Evolutionary conservation across 257 asterid species (phyloP).

Genomic region (Oldenlandia corymbosa): DNA sequence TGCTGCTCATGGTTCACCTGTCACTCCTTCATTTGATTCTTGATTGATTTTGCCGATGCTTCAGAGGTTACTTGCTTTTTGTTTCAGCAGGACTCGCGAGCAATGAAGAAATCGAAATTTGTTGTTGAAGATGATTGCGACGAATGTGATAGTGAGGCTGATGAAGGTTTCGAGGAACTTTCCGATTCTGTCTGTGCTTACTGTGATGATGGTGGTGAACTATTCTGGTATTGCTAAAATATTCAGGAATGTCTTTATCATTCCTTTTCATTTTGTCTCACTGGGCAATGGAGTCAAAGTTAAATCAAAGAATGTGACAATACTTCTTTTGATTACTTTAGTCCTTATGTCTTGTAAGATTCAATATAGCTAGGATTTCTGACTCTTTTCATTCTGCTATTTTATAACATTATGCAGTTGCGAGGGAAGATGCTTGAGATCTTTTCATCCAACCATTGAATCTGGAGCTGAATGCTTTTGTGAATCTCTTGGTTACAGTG

Average conservation of each 20-base stretch:
- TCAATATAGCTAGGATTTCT: conserved; percentile 3
- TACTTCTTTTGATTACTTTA: background rate
- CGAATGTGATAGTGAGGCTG: conserved; percentile 25
- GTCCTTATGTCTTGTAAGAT: background rate
- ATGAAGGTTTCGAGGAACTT: conserved; percentile 24
- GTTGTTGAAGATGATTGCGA: conserved; percentile 24
- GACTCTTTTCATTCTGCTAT: conserved; percentile 15
- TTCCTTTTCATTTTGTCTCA: conserved; percentile 19
- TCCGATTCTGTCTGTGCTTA: conserved; percentile 55
- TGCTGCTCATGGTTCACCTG: background rate
- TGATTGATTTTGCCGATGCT: background rate
- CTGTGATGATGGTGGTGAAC: conserved; percentile 72
- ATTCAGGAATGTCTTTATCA: conserved; percentile 14
- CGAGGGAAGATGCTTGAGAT: conserved; percentile 77
- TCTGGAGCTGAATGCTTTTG: conserved; percentile 50
- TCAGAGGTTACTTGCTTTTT: conserved; percentile 11
- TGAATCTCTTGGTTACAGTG: conserved; percentile 58
- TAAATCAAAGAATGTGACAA: conserved; percentile 1
- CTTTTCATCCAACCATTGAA: conserved; percentile 64
- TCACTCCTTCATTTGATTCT: conserved; percentile 1
- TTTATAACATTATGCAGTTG: conserved; percentile 42
- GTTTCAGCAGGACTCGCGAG: conserved; percentile 31
- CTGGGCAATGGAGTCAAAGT: conserved; percentile 13
- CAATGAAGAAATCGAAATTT: conserved; percentile 30
- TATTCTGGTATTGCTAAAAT: conserved; percentile 41